These are phyloP conservation scores for Orbilia ellipsospora DNA, from an alignment of 2,329 filamentous ascomycete genomes.

Conservation along the genomic window DNA sequence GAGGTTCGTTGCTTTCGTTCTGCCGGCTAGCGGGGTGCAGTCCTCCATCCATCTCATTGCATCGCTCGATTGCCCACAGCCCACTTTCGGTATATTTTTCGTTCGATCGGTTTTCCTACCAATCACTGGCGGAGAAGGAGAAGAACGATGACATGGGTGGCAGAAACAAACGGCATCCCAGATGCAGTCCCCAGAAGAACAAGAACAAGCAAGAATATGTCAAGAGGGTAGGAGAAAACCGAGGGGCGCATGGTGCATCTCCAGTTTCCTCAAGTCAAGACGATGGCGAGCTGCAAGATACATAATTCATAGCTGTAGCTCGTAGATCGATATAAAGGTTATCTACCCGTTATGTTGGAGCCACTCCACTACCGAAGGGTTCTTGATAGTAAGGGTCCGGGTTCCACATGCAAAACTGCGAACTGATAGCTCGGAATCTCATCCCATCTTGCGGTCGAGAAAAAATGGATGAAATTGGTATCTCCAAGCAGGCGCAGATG, in stretches of 20 bases:
- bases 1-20: background rate
- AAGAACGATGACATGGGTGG: constrained; percentile 45
- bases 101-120: constrained; percentile 36
- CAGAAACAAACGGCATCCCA: constrained; percentile 13
- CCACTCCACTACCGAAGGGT: background rate
- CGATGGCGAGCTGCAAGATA: too few relatives aligned
- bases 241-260: too few relatives aligned
- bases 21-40: constrained; percentile 45
- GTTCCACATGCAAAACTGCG: constrained; percentile 9
- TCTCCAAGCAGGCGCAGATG: constrained; percentile 44
- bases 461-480: constrained; percentile 29
- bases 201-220: too few relatives aligned
- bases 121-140: constrained; percentile 34
- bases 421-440: constrained; percentile 13
- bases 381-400: too few relatives aligned
- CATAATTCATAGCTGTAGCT: background rate
- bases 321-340: too few relatives aligned
- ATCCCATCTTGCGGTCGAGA: constrained; percentile 35
- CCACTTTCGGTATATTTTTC: background rate
- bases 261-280: too few relatives aligned
- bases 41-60: constrained; percentile 47
- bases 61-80: constrained; percentile 26
- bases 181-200: constrained; percentile 12
- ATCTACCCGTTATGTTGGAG: too few relatives aligned
- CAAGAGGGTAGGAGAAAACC: too few relatives aligned